A percentile compares a stretch with the other conserved stretches of the same genome.
Conservation (phyloP, 441 rosid species). For the Mallotus japonicus region DNA sequence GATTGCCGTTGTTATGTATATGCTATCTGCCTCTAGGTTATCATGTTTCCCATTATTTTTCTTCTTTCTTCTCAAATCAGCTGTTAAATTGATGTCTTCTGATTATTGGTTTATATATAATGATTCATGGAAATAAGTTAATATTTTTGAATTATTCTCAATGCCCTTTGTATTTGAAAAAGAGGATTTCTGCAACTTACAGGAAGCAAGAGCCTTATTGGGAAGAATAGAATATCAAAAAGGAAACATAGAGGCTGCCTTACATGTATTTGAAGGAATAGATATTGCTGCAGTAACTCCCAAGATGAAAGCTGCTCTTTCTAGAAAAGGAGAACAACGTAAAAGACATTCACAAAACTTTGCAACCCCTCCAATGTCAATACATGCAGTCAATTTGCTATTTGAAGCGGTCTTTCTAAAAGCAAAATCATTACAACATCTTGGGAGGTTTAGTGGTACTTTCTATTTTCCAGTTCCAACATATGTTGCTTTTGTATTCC, state of each 20-base stretch:
- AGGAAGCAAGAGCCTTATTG: conserved; percentile 92
- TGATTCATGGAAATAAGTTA: not conserved
- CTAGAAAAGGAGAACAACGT: conserved; percentile 46
- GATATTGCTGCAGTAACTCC: conserved; percentile 57
- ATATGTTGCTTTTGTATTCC: not conserved
- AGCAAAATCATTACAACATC: conserved; percentile 76
- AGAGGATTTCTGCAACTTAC: conserved; percentile 22
- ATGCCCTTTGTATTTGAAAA: not conserved
- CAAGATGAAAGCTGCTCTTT: conserved; percentile 55
- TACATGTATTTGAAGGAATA: conserved; percentile 84
- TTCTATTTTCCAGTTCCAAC: not conserved
- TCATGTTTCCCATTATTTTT: not conserved
- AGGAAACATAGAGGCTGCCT: conserved; percentile 79
- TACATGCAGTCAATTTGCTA: conserved; percentile 69
- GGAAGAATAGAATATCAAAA: conserved; percentile 88
- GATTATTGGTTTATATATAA: conserved; percentile 3
- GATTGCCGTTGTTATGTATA: not conserved
- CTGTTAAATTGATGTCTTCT: not conserved
- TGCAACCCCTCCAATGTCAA: conserved; percentile 56
- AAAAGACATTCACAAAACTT: conserved; percentile 47
- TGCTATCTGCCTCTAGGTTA: not conserved
- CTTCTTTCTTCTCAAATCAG: not conserved
- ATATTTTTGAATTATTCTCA: not conserved
- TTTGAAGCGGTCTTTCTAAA: conserved; percentile 81
- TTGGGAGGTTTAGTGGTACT: conserved; percentile 63